Conservation (phyloP, 2,329 filamentous ascomycete species). For the Exophiala aquamarina region DNA sequence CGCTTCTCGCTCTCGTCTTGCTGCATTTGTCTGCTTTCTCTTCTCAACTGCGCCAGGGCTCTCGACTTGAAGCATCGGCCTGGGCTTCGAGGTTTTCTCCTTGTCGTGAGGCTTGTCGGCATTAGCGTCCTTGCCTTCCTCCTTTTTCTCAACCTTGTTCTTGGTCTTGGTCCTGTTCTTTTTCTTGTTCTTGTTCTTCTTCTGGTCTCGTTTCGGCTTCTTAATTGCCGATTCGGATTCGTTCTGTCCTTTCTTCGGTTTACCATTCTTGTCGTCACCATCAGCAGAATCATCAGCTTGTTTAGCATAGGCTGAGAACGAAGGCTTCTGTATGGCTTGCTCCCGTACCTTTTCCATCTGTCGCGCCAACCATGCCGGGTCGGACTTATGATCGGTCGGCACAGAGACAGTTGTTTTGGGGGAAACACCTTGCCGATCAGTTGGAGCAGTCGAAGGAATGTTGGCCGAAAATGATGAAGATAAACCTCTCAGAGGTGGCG, state of each 20-base stretch:
- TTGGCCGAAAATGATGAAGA: too few relatives aligned
- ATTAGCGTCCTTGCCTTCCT: conserved; percentile 1
- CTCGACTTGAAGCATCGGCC: not conserved
- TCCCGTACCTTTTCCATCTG: not conserved
- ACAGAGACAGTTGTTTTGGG: not conserved
- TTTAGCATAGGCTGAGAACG: not conserved
- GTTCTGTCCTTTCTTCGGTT: conserved; percentile 8
- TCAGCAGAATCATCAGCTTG: conserved; percentile 3
- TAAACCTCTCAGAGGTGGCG: too few relatives aligned
- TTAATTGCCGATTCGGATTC: conserved; percentile 7
- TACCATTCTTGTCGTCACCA: conserved; percentile 2
- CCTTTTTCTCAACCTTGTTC: conserved; percentile 4
- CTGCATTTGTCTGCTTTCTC: not conserved
- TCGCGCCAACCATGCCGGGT: not conserved
- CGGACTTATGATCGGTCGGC: not conserved
- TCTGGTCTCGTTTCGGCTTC: conserved; percentile 8
- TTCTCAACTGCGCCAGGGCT: not conserved
- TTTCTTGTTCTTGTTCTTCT: conserved; percentile 7
- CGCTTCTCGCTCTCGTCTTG: not conserved
- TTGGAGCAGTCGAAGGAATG: too few relatives aligned
- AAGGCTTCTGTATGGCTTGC: not conserved
- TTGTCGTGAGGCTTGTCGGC: not conserved
- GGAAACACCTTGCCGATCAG: too few relatives aligned
- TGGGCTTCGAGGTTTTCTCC: not conserved
- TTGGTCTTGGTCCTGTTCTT: conserved; percentile 8